These are phyloP conservation scores for Pichia sp. DNA, from an alignment of 1,139 yeast species.

Conservation along the genomic window DNA sequence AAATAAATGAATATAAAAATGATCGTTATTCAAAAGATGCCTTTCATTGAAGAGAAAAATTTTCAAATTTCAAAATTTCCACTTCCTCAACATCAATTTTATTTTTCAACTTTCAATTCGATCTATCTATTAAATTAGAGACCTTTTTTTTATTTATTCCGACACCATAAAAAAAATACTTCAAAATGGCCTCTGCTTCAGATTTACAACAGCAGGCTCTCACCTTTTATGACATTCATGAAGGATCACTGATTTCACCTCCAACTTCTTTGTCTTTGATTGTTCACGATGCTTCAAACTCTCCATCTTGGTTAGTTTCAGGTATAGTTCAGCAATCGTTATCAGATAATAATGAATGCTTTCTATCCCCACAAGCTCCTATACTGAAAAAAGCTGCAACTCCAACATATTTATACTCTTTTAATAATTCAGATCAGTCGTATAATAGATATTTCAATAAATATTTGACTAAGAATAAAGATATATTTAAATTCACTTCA, in stretches of 20 bases:
- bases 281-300: constrained; percentile 54
- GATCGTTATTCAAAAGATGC: background rate
- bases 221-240: constrained; percentile 46
- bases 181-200: constrained; percentile 21
- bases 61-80: background rate
- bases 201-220: constrained; percentile 54
- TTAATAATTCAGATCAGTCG: constrained; percentile 3
- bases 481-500: constrained; percentile 5
- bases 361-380: constrained; percentile 27
- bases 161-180: background rate
- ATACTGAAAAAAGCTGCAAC: constrained; percentile 12
- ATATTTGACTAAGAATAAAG: constrained; percentile 6
- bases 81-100: background rate
- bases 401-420: constrained; percentile 3
- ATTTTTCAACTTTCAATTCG: too few relatives aligned
- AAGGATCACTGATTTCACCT: constrained; percentile 31
- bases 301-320: constrained; percentile 60
- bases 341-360: constrained; percentile 25
- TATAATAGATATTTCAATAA: constrained; percentile 8
- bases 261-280: constrained; percentile 38
- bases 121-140: too few relatives aligned
- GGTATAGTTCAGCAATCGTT: constrained; percentile 42
- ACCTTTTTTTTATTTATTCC: background rate
- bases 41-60: background rate
- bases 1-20: background rate